A percentile compares a stretch with the other conserved stretches of the same genome.
phyloP scores from a whole-genome alignment of 2,329 filamentous ascomycete genomes.

The Monosporascus sp. region DNA sequence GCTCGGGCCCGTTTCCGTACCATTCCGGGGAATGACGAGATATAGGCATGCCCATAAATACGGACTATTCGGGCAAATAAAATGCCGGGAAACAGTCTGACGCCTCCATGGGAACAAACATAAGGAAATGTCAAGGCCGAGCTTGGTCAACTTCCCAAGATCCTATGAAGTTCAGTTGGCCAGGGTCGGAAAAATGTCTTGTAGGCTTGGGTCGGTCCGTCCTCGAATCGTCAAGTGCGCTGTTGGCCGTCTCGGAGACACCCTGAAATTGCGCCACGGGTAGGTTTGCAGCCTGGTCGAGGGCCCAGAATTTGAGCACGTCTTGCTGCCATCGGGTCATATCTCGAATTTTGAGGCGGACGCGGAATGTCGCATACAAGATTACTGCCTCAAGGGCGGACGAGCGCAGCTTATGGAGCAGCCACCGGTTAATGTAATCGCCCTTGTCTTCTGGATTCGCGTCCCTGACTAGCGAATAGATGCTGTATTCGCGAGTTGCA shows the following conservation, averaged over 20 bases:
- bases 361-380: slow-evolving; percentile 34
- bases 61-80: too few relatives aligned
- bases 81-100: not conserved
- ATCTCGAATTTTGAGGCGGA: slow-evolving; percentile 27
- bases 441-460: slow-evolving; percentile 32
- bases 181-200: slow-evolving; percentile 16
- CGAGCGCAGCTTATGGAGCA: slow-evolving; percentile 44
- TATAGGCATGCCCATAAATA: too few relatives aligned
- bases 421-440: slow-evolving; percentile 48
- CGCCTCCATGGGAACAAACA: not conserved
- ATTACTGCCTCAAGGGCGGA: slow-evolving; percentile 41
- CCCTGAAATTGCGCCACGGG: slow-evolving; percentile 9
- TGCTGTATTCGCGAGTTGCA: slow-evolving; percentile 44
- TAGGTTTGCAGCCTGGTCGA: slow-evolving; percentile 27
- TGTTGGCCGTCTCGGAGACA: slow-evolving; percentile 13
- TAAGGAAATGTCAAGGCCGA: slow-evolving; percentile 7
- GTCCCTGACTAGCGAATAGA: slow-evolving; percentile 37
- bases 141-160: slow-evolving; percentile 15
- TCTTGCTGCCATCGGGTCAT: slow-evolving; percentile 36
- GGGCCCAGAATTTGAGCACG: slow-evolving; percentile 35
- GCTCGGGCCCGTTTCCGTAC: too few relatives aligned
- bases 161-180: slow-evolving; percentile 14
- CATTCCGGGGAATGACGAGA: too few relatives aligned
- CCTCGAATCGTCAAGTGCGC: slow-evolving; percentile 11
- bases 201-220: slow-evolving; percentile 6